Evolutionary conservation across 495 filamentous ascomycete genomes (phyloP).

Genomic region (Hypoxylon subgilvum): DNA sequence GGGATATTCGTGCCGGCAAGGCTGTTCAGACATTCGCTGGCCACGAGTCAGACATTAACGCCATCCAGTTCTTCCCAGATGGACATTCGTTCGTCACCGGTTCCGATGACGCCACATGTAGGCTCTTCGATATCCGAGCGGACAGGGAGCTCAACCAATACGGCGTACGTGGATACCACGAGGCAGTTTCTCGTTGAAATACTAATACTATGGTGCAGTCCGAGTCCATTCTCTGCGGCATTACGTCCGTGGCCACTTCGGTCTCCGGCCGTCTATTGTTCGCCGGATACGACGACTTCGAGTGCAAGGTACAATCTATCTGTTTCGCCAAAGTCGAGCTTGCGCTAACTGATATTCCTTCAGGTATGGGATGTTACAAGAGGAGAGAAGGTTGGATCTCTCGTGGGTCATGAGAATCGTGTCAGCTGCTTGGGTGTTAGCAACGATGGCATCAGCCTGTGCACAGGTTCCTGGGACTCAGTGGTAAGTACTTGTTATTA

Average conservation of each 20-base stretch:
- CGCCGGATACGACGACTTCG: conserved; percentile 98
- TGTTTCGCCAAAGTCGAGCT: background rate
- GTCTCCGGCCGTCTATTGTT: conserved; percentile 95
- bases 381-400: conserved; percentile 93
- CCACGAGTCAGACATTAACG: conserved; percentile 99
- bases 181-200: background rate
- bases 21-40: conserved; percentile 98
- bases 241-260: conserved; percentile 97
- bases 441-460: conserved; percentile 98
- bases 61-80: conserved; percentile 99
- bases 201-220: conserved; percentile 64
- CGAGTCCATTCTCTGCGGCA: conserved; percentile 95
- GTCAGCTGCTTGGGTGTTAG: conserved; percentile 98
- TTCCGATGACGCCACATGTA: conserved; percentile 96
- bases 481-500: conserved; percentile 68
- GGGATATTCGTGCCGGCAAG: conserved; percentile 98
- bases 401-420: conserved; percentile 97
- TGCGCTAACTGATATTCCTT: conserved; percentile 9
- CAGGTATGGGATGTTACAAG: conserved; percentile 98
- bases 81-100: conserved; percentile 98
- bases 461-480: conserved; percentile 99
- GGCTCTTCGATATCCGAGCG: conserved; percentile 95
- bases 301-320: conserved; percentile 83
- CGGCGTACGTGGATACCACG: conserved; percentile 66
- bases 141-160: conserved; percentile 96